A percentile compares a stretch with the other conserved stretches of the same genome.
Evolutionary conservation across 2,329 filamentous ascomycete species (phyloP).

Genomic region (Dothideomycetes sp.): DNA sequence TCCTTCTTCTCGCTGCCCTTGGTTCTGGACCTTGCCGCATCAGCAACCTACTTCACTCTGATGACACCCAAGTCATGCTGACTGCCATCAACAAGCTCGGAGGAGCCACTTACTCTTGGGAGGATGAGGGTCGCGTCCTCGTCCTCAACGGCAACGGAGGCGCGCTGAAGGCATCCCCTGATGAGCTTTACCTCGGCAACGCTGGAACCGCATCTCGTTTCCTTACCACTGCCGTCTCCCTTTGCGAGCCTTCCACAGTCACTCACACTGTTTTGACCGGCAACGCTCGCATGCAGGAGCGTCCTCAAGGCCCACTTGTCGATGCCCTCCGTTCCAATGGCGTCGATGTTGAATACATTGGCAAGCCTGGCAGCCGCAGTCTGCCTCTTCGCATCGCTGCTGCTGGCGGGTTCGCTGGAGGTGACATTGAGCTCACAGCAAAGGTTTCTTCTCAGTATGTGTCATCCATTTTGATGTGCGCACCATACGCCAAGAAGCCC

Average conservation of each 20-base stretch:
- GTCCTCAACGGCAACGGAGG: constrained; percentile 89
- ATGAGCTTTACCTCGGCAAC: constrained; percentile 85
- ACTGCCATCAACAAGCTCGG: constrained; percentile 77
- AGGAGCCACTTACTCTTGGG: constrained; percentile 85
- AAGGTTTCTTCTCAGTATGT: constrained; percentile 99
- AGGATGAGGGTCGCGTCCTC: constrained; percentile 84
- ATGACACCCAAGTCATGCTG: constrained; percentile 95
- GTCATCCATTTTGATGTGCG: constrained; percentile 91
- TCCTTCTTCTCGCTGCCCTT: constrained; percentile 84
- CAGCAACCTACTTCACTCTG: constrained; percentile 86
- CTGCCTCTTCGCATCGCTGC: constrained; percentile 76
- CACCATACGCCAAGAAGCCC: constrained; percentile 88
- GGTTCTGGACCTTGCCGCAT: constrained; percentile 78
- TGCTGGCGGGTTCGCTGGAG: constrained; percentile 71
- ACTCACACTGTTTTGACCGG: constrained; percentile 75
- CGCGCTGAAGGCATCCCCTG: constrained; percentile 60
- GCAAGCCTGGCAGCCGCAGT: constrained; percentile 70
- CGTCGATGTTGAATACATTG: constrained; percentile 75
- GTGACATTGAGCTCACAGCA: constrained; percentile 80
- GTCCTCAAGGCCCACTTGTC: constrained; percentile 86
- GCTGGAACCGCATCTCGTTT: constrained; percentile 94
- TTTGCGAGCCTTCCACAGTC: constrained; percentile 56
- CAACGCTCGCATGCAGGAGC: constrained; percentile 90
- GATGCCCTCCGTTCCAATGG: constrained; percentile 82
- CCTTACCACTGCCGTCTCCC: constrained; percentile 78